Percentiles rank a stretch among this genome's conserved stretches.
phyloP scores from a whole-genome alignment of 345 rosid species.

The Carallia brachiata region DNA sequence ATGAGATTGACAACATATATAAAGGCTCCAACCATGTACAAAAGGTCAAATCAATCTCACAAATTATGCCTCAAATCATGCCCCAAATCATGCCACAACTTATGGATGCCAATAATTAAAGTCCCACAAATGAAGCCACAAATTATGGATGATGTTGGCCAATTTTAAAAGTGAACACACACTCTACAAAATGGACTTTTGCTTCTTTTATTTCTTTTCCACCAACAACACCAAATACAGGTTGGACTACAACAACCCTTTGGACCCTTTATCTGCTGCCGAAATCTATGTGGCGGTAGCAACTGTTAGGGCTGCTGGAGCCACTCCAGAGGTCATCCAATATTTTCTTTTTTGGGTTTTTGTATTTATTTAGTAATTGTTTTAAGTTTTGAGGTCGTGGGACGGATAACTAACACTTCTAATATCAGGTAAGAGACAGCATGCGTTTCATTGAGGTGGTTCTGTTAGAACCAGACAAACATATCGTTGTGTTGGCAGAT shows the following conservation, averaged over 20 bases:
- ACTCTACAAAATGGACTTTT: no score
- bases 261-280: conserved; percentile 85
- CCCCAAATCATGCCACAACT: no score
- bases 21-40: no score
- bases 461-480: conserved; percentile 75
- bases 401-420: conserved; percentile 11
- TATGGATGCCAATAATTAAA: no score
- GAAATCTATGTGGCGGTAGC: conserved; percentile 90
- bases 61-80: no score
- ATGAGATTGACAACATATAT: no score
- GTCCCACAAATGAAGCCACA: no score
- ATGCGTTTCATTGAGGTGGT: conserved; percentile 91
- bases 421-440: conserved; percentile 75
- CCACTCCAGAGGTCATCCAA: conserved; percentile 74
- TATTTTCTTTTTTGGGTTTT: not conserved
- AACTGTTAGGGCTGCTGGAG: conserved; percentile 89
- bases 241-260: conserved; percentile 13
- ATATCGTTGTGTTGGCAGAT: conserved; percentile 83
- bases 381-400: conserved; percentile 6
- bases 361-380: not conserved
- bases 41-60: no score
- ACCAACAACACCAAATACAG: no score
- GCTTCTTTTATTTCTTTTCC: no score
- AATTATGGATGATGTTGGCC: no score
- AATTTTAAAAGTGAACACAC: no score